Base-by-base conservation (phyloP, 1,139 yeast species). In the Lodderomyces parapsilosis region DNA sequence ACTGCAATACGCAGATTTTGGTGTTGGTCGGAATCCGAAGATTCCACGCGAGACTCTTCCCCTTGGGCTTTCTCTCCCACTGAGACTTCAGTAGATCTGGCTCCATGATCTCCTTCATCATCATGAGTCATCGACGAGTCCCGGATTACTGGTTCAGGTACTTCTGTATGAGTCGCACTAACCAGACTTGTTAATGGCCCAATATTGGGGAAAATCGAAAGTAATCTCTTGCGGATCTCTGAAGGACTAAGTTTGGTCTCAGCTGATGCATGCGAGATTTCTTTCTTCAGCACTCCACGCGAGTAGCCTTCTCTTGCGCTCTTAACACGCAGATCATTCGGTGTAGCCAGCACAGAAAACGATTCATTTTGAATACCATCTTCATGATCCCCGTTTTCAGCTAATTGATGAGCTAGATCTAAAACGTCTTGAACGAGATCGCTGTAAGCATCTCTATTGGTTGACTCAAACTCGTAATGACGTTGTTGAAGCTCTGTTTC, bases 391-490 rank as follows among this genome's bases (percentile, higher is more conserved):
- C 15, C 33, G 15, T 30, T 24, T 11, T 33, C 36, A 11, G 25
- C 36, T 17, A 33, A 19, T 5, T 17, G 15, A 22, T 19, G 20
- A 22, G 25, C 36, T 8, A 33, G 5, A n/a, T 33, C 25, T 33
- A 19, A n/a, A 9, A 33, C 36, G 25, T 33, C 36, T 19, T 33
- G 24, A 3, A 33, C 36, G 11, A 33, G 36, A 6, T 22, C 36
- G 5, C 24, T 22, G 6, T 23, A 14, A 14, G 24, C 20, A 17
- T 17, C 20, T 23, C 17, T 9, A 6, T 15, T 3, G 15, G 4
- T 4, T 28, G 17, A 14, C 3, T 6, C 31, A 4, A 9, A 15
- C 6, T 30, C 19, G 14, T 14, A 19, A 15, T 30, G 33, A 6
- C 5, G 8, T 20, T 5, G 5, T 6, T 8, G 23, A 20, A 20